These are phyloP conservation scores for Schizophyllum commune DNA, from an alignment of 1,284 basidiomycete species.

Conservation along the genomic window DNA sequence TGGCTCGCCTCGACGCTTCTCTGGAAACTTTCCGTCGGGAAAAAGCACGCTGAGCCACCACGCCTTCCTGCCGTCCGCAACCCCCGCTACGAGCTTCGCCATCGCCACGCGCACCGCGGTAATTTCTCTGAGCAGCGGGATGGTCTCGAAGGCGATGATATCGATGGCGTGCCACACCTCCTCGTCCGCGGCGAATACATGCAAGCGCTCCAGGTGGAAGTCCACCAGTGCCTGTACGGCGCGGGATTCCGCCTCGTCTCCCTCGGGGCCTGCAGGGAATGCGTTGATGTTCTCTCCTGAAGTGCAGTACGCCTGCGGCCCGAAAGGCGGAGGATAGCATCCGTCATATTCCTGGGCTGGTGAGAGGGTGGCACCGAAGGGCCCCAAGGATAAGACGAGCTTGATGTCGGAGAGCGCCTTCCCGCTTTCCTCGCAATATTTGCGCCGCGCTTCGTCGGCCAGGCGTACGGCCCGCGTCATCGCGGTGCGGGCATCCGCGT, in stretches of 20 bases:
- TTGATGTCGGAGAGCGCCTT: slow-evolving; percentile 19
- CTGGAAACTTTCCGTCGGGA: slow-evolving; percentile 45
- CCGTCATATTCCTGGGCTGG: slow-evolving; percentile 67
- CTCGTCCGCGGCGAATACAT: slow-evolving; percentile 39
- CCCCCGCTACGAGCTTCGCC: slow-evolving; percentile 23
- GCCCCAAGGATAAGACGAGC: slow-evolving; percentile 67
- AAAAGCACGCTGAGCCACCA: slow-evolving; percentile 79
- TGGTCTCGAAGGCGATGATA: slow-evolving; percentile 73
- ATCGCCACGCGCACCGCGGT: slow-evolving; percentile 61
- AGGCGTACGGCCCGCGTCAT: slow-evolving; percentile 53
- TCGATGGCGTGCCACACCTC: slow-evolving; percentile 53
- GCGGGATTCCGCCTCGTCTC: slow-evolving; percentile 20
- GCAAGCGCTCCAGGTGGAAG: slow-evolving; percentile 65
- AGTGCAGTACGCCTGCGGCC: slow-evolving; percentile 38
- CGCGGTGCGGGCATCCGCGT: slow-evolving; percentile 32
- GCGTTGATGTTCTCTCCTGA: slow-evolving; percentile 31
- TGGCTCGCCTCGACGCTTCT: slow-evolving; percentile 22
- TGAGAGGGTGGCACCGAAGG: slow-evolving; percentile 61
- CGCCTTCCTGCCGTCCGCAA: slow-evolving; percentile 17
- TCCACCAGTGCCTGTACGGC: slow-evolving; percentile 47
- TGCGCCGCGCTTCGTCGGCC: slow-evolving; percentile 37
- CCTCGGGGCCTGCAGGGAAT: slow-evolving; percentile 28
- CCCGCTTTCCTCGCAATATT: slow-evolving; percentile 10
- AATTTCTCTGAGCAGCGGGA: slow-evolving; percentile 64
- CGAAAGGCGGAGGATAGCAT: slow-evolving; percentile 69